A percentile compares a stretch with the other conserved stretches of the same genome.
phyloP scores from a whole-genome alignment of 176 grass and related monocot species.

The Musa schizocarpa region DNA sequence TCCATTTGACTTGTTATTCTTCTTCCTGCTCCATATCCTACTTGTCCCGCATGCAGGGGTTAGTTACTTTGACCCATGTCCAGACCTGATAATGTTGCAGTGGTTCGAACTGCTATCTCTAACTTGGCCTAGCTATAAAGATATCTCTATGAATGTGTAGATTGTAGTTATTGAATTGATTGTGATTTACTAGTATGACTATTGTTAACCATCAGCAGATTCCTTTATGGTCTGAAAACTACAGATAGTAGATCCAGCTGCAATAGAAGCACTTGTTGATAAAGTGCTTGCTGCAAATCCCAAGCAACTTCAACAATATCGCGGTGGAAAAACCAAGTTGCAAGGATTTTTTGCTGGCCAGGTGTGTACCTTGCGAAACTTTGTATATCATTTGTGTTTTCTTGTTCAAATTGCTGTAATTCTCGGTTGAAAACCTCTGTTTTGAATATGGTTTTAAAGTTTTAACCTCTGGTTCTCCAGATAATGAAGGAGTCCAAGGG shows the following conservation, averaged over 20 bases:
- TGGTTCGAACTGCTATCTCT: too few species aligned
- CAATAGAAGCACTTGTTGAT: constrained; percentile 75
- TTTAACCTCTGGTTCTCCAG: constrained; percentile 31
- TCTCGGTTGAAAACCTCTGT: not conserved
- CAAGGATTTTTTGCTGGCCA: constrained; percentile 88
- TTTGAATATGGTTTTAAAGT: not conserved
- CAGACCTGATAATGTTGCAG: not conserved
- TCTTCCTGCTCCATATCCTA: too few species aligned
- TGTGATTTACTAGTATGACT: not conserved
- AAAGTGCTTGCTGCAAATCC: constrained; percentile 66
- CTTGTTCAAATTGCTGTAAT: not conserved
- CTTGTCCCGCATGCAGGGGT: not conserved
- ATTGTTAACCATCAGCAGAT: not conserved
- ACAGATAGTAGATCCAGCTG: constrained; percentile 69
- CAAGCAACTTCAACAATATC: constrained; percentile 79
- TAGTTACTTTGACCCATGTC: not conserved
- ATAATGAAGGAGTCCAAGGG: constrained; percentile 98
- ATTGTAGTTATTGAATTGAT: not conserved
- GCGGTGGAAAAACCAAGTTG: constrained; percentile 69
- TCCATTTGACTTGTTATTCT: too few species aligned
- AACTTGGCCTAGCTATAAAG: not conserved
- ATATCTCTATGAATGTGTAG: not conserved
- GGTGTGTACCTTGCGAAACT: constrained; percentile 21
- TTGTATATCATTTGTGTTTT: not conserved
- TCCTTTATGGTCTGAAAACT: not conserved